phyloP scores from a whole-genome alignment of 345 rosid species.

The Populus alba region DNA sequence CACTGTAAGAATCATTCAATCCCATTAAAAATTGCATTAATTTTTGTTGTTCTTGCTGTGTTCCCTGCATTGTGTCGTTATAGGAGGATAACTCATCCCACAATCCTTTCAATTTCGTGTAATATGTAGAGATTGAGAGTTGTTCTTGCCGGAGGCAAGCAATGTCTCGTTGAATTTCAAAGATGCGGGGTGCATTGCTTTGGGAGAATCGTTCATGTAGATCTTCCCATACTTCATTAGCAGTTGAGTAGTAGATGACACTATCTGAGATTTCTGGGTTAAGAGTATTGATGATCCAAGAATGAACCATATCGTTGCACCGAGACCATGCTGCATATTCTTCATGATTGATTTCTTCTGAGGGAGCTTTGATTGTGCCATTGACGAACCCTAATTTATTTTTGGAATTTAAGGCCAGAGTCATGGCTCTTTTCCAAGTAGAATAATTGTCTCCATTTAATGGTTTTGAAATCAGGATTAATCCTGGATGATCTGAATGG shows the following conservation, averaged over 20 bases:
- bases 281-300: neutral
- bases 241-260: neutral
- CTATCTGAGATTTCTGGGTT: neutral
- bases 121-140: neutral
- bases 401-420: neutral
- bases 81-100: neutral
- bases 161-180: neutral
- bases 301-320: neutral
- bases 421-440: neutral
- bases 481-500: neutral
- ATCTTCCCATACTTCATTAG: neutral
- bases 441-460: neutral
- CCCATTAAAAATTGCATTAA: neutral
- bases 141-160: neutral
- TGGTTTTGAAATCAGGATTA: neutral
- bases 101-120: neutral
- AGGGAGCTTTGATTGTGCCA: neutral
- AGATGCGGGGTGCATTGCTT: neutral
- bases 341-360: neutral
- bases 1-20: neutral
- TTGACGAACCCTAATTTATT: neutral
- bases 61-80: accelerated
- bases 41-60: neutral
- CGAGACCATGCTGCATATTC: neutral
- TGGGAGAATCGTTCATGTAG: neutral